Evolutionary conservation across 2,329 filamentous ascomycete genomes (phyloP).

Genomic region (Amesomyces nigricolor): DNA sequence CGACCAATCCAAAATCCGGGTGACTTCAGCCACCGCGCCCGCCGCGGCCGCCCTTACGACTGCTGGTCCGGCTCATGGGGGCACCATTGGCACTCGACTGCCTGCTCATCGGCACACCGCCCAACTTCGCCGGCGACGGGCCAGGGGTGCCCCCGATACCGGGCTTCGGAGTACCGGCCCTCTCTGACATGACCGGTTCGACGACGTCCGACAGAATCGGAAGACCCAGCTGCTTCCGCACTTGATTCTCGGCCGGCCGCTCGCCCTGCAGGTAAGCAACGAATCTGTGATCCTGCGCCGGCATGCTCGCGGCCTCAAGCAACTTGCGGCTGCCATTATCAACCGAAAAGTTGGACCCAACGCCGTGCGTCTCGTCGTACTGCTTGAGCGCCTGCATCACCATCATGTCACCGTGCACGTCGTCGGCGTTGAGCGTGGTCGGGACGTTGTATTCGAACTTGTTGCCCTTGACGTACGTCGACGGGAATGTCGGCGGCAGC

Average conservation of each 20-base stretch:
- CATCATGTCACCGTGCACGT: conserved; percentile 49
- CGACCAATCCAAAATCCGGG: not conserved
- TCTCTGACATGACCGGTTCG: conserved; percentile 21
- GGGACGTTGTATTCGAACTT: conserved; percentile 54
- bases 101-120: conserved; percentile 52
- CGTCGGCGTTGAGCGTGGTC: conserved; percentile 44
- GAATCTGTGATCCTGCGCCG: conserved; percentile 43
- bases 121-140: conserved; percentile 34
- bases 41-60: conserved; percentile 39
- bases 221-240: conserved; percentile 47
- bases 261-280: conserved; percentile 43
- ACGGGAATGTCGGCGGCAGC: conserved; percentile 52
- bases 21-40: conserved; percentile 19
- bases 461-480: conserved; percentile 53
- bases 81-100: conserved; percentile 40
- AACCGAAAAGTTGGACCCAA: conserved; percentile 51
- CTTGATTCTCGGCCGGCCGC: conserved; percentile 43
- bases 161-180: conserved; percentile 24
- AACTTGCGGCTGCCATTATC: conserved; percentile 49
- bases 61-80: conserved; percentile 37
- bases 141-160: conserved; percentile 24
- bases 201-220: conserved; percentile 30
- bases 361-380: conserved; percentile 49
- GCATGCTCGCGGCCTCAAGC: conserved; percentile 49
- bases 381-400: conserved; percentile 55